These are phyloP conservation scores for Populus trichocarpa DNA, from an alignment of 441 rosid species.

Conservation along the genomic window DNA sequence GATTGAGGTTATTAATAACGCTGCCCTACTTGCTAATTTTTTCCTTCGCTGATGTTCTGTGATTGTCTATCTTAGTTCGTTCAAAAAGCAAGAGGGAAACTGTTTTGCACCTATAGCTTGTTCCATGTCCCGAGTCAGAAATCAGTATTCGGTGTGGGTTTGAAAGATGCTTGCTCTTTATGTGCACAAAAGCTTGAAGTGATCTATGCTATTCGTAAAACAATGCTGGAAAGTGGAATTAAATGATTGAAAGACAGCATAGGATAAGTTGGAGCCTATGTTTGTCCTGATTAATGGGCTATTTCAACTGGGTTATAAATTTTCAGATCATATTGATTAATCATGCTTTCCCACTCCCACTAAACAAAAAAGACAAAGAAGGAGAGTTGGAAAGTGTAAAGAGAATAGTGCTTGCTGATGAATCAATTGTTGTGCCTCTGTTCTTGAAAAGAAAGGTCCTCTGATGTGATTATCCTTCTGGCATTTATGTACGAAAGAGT, in stretches of 20 bases:
- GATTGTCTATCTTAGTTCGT: neutral
- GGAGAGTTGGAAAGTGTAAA: neutral
- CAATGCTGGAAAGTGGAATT: constrained; percentile 23
- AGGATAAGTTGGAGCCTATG: neutral
- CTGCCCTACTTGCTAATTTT: neutral
- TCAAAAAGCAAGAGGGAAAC: neutral
- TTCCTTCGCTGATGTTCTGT: neutral
- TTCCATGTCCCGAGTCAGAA: neutral
- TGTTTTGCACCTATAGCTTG: neutral
- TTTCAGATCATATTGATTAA: neutral
- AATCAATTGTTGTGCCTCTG: neutral
- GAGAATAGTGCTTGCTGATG: neutral
- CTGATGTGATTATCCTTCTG: neutral
- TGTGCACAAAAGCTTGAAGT: constrained; percentile 11
- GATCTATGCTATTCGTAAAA: neutral
- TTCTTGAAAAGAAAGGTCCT: neutral
- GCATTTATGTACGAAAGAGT: neutral
- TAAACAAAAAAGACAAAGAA: neutral
- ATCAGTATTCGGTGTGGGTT: neutral
- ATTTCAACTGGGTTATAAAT: neutral
- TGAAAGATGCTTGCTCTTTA: constrained; percentile 2
- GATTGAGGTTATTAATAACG: constrained; percentile 38
- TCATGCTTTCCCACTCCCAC: neutral
- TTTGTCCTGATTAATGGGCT: neutral
- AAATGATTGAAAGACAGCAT: neutral